Evolutionary conservation across 495 filamentous ascomycete species (phyloP), one percentile per base, ranked within the genome.

Genomic region (Lindgomyces ingoldianus): DNA sequence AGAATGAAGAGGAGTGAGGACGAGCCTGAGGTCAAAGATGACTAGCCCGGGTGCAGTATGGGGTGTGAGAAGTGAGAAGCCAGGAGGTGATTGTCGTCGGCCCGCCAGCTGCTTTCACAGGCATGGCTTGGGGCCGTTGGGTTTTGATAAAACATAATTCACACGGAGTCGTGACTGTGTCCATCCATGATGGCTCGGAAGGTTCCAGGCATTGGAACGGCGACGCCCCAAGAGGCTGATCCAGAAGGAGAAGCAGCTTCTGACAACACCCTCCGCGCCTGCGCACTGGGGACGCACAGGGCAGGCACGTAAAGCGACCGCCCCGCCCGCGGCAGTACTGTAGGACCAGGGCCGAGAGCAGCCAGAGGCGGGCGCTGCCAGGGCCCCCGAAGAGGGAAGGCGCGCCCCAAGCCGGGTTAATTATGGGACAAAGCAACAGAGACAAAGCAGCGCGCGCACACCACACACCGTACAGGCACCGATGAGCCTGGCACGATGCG

Each of bases 81-180:
- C 26, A 19, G 53, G 2, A 24, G 18, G n/a, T 18, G 53, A 48
- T 30, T 22, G 49, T 54, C 11, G 61, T 61, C 61, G 45, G 57
- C 30, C 41, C 39, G 60, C 56, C 44, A 29, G 58, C 49, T 45
- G 60, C 60, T 50, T 64, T 46, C 49, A 61, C 67, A 65, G 61
- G 66, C 66, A 69, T 69, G 56, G 65, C 59, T 68, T 68, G 65
- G 67, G 67, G 61, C 61, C 49, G 60, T 64, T 60, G 67, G 67
- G 67, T 60, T 69, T 59, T 69, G 67, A 69, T 69, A 69, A 65
- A 61, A 61, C 67, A 69, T 69, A 57, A 65, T 65, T 65, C 67
- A 65, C 66, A 45, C 48, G 45, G 44, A 39, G 44, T 44, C 30
- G 62, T 65, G 64, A 68, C 56, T 51, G 57, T 50, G 62, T 59